Evolutionary conservation across 2,329 filamentous ascomycete genomes (phyloP), one percentile per base, ranked within the genome.

Genomic region (Ophiostoma fasciatum): DNA sequence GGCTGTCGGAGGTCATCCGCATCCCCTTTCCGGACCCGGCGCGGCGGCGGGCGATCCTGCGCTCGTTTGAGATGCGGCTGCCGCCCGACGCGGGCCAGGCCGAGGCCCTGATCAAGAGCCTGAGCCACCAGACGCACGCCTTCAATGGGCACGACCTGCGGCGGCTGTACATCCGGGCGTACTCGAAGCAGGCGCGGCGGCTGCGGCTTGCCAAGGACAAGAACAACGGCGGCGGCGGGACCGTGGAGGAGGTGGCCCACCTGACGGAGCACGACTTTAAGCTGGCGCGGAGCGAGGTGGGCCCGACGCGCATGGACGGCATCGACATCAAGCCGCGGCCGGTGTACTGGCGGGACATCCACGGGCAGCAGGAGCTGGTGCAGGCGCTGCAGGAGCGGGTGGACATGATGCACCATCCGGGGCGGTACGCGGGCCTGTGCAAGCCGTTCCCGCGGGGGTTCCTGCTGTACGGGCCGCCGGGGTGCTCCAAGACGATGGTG

Each of bases 401-500:
- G 22, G 54, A 60, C 20, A 48, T 59, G 36, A 39, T 56, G 43
- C 40, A 46, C 43, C 15, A 25, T 2, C 45, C 46, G 7, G 48
- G 49, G 27, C 52, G 55, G 5, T 55, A 57, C 37, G 45, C 51
- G 21, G 44, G 52, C 32, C 48, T 52, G 78, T n/a, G n/a, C n/a
- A 38, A 37, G 27, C 31, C 26, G 2, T 35, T 40, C 0, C 78
- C 78, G 38, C 92, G 88, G 51, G 85, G 87, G 1, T 72, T 94
- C 13, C 66, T 96, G 7, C 68, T 96, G 3, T 94, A 94, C 54
- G 88, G 88, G 0, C 88, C 88, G 0, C 88, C 88, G 0, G 88
- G 88, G 4, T 94, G 88, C 58, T 92, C 85, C 44, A 96, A 96
- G 59, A 96, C 88, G 0, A 72, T 94, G 53, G 84, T 77, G 0